Conservation (phyloP, 2,329 filamentous ascomycete species). For the Dactylonectria estremocensis region DNA sequence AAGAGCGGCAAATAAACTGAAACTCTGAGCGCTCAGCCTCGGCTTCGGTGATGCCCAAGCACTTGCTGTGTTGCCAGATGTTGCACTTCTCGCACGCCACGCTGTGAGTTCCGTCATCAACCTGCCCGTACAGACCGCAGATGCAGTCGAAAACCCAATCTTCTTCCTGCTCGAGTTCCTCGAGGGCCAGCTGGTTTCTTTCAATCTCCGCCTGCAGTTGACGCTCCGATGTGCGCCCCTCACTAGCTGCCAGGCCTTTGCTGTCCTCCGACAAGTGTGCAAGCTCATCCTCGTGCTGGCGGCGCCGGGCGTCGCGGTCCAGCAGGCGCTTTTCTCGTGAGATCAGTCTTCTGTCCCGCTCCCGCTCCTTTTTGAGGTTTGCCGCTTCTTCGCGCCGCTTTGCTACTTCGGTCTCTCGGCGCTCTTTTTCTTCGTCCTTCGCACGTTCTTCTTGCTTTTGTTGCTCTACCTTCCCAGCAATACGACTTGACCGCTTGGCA, state of each 20-base stretch:
- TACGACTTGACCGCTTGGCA: slow-evolving; percentile 92
- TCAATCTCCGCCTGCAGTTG: slow-evolving; percentile 88
- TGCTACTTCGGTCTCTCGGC: slow-evolving; percentile 70
- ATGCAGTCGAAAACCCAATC: slow-evolving; percentile 97
- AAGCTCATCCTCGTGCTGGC: slow-evolving; percentile 88
- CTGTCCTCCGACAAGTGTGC: slow-evolving; percentile 84
- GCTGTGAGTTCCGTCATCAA: slow-evolving; percentile 95
- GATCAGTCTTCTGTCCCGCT: slow-evolving; percentile 84
- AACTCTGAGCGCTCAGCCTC: slow-evolving; percentile 91
- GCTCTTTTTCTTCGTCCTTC: slow-evolving; percentile 74
- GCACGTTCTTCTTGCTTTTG: slow-evolving; percentile 81
- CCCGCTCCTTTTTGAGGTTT: slow-evolving; percentile 73
- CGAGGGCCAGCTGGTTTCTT: slow-evolving; percentile 81
- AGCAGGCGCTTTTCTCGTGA: slow-evolving; percentile 89
- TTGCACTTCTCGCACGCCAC: slow-evolving; percentile 95
- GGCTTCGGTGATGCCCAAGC: slow-evolving; percentile 82
- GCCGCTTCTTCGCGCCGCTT: slow-evolving; percentile 78
- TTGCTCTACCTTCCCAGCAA: slow-evolving; percentile 86
- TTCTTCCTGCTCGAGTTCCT: slow-evolving; percentile 80
- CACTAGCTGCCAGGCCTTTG: slow-evolving; percentile 69
- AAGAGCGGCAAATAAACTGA: slow-evolving; percentile 86
- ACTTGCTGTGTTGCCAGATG: slow-evolving; percentile 97
- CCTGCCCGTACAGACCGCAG: slow-evolving; percentile 90
- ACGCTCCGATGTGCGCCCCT: slow-evolving; percentile 80
- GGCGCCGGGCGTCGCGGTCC: slow-evolving; percentile 87